These are phyloP conservation scores for Deinandra increscens DNA, from an alignment of 129 eudicot species.

Conservation along the genomic window DNA sequence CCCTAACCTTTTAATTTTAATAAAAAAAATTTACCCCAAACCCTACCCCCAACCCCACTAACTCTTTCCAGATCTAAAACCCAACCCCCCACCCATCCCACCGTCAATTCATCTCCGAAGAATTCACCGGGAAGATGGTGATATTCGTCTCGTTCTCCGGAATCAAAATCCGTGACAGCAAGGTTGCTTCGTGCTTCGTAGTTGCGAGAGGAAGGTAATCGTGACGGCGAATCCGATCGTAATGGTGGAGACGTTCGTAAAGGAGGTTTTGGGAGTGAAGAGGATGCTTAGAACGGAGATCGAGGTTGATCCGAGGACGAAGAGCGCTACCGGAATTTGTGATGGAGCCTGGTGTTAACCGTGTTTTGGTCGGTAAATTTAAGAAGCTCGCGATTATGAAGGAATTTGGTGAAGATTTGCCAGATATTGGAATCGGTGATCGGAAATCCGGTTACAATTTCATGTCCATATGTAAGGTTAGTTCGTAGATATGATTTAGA, in stretches of 20 bases:
- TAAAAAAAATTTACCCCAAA: too few species aligned
- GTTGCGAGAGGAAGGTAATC: slow-evolving; percentile 62
- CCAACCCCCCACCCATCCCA: too few species aligned
- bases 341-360: slow-evolving; percentile 56
- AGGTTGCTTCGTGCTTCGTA: slow-evolving; percentile 59
- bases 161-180: slow-evolving; percentile 58
- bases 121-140: slow-evolving; percentile 61
- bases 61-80: too few species aligned
- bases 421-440: slow-evolving; percentile 90
- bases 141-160: slow-evolving; percentile 65
- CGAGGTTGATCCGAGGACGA: slow-evolving; percentile 74
- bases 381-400: slow-evolving; percentile 57
- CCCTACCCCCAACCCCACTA: too few species aligned
- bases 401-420: slow-evolving; percentile 76
- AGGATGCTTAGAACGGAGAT: slow-evolving; percentile 89
- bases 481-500: too few species aligned
- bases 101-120: slow-evolving; percentile 83
- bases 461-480: slow-evolving; percentile 94
- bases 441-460: slow-evolving; percentile 79
- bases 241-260: slow-evolving; percentile 85
- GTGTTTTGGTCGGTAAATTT: slow-evolving; percentile 70
- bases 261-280: slow-evolving; percentile 80
- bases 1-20: too few species aligned
- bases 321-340: slow-evolving; percentile 86
- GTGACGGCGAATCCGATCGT: slow-evolving; percentile 90